phyloP scores from a whole-genome alignment of 495 filamentous ascomycete species.

The Penicillium robsamsonii region DNA sequence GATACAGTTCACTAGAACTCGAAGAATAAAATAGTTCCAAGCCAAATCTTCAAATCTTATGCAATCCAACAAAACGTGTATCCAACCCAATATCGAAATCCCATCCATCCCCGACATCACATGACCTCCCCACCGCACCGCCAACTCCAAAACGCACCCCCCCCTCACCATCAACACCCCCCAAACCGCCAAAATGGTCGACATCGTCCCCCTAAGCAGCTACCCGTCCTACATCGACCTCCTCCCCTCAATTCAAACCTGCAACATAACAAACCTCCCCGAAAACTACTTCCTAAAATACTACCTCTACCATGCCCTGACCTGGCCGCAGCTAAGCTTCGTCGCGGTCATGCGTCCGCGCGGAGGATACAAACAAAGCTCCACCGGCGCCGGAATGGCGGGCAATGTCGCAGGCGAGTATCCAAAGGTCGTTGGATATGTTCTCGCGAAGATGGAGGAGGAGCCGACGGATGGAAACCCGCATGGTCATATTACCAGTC shows the following conservation, averaged over 20 bases:
- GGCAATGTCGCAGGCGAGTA: conserved; percentile 65
- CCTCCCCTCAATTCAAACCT: conserved; percentile 93
- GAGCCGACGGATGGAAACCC: conserved; percentile 86
- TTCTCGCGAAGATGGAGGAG: conserved; percentile 99
- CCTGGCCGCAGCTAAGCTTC: conserved; percentile 95
- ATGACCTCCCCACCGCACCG: conserved; percentile 15
- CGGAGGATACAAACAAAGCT: conserved; percentile 45
- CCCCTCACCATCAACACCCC: not conserved
- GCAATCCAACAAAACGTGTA: not conserved
- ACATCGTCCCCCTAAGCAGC: conserved; percentile 49
- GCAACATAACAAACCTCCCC: conserved; percentile 97
- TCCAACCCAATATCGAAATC: not conserved
- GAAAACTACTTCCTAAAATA: conserved; percentile 99
- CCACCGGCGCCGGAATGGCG: conserved; percentile 16
- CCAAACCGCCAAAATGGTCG: conserved; percentile 43
- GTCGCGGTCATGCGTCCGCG: conserved; percentile 89
- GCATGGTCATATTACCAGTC: conserved; percentile 93
- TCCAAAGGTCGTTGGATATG: conserved; percentile 97
- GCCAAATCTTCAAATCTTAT: not conserved
- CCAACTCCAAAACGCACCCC: conserved; percentile 1
- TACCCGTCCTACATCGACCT: conserved; percentile 54
- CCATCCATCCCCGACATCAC: conserved; percentile 10
- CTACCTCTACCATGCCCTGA: conserved; percentile 98
- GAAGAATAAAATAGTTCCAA: not conserved
- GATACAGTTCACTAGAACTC: not conserved